A percentile compares a stretch with the other conserved stretches of the same genome.
phyloP scores from a whole-genome alignment of 2,329 filamentous ascomycete genomes.

The Aspergillus sp. region DNA sequence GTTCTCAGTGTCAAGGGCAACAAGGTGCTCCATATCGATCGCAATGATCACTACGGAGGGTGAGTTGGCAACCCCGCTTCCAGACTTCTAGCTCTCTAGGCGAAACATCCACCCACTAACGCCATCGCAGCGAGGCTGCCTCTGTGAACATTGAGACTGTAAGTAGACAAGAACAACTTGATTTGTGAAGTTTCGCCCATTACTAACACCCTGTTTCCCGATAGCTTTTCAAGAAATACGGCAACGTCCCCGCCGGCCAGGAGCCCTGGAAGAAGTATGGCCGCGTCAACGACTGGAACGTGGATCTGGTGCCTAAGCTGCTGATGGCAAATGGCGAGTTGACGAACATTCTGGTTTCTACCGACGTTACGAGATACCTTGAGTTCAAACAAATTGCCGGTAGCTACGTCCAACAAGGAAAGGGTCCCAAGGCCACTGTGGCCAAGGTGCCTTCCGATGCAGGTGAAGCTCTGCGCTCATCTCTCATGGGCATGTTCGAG shows the following conservation, averaged over 20 bases:
- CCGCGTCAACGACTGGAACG: slow-evolving; percentile 97
- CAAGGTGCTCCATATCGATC: slow-evolving; percentile 98
- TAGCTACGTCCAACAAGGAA: slow-evolving; percentile 91
- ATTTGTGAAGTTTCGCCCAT: slow-evolving; percentile 7
- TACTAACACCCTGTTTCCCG: slow-evolving; percentile 30
- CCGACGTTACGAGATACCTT: slow-evolving; percentile 84
- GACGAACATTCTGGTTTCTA: slow-evolving; percentile 97
- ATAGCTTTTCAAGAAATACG: slow-evolving; percentile 95
- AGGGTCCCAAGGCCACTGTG: slow-evolving; percentile 79
- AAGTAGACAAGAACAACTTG: slow-evolving; percentile 32
- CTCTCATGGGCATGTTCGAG: slow-evolving; percentile 96
- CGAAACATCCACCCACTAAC: slow-evolving; percentile 23
- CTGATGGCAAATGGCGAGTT: slow-evolving; percentile 98
- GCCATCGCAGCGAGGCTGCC: slow-evolving; percentile 72
- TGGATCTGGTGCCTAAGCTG: slow-evolving; percentile 96
- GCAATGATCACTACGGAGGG: slow-evolving; percentile 98
- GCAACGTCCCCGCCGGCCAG: slow-evolving; percentile 73
- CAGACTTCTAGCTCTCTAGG: slow-evolving; percentile 11
- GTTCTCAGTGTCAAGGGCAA: slow-evolving; percentile 97
- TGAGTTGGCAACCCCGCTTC: slow-evolving; percentile 49
- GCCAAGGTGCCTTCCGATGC: slow-evolving; percentile 97
- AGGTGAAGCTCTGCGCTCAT: slow-evolving; percentile 83
- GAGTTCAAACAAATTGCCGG: slow-evolving; percentile 94
- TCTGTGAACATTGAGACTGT: slow-evolving; percentile 96
- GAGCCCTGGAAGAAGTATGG: slow-evolving; percentile 99